Evolutionary conservation across 164 flowering plant genomes (phyloP).

Genomic region (Berberis thunbergii): DNA sequence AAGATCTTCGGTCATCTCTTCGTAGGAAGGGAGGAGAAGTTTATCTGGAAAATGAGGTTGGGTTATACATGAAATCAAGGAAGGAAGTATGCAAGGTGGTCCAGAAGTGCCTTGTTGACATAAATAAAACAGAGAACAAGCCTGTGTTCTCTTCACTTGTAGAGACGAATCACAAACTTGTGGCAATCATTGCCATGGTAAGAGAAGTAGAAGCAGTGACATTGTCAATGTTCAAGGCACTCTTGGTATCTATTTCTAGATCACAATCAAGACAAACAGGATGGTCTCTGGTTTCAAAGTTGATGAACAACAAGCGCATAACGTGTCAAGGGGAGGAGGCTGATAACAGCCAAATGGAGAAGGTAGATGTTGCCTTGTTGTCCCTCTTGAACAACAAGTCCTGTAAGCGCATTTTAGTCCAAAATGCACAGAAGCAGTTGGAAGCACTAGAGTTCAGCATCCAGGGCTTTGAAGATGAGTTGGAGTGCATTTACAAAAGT

Average conservation of each 20-base stretch:
- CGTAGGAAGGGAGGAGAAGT: conserved; percentile 4
- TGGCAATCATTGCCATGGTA: not conserved
- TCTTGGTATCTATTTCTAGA: too few relatives aligned
- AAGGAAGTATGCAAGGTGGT: conserved; percentile 7
- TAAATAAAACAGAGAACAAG: conserved; percentile 1
- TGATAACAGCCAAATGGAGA: not conserved
- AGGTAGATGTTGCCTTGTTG: not conserved
- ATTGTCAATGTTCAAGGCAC: not conserved
- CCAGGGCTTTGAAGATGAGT: conserved; percentile 9
- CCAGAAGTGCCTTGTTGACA: conserved; percentile 6
- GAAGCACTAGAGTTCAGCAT: conserved; percentile 13
- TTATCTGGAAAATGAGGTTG: not conserved
- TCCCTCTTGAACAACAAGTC: not conserved
- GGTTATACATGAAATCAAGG: conserved; percentile 3
- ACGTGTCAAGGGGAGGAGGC: conserved; percentile 3
- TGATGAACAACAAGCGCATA: conserved; percentile 14
- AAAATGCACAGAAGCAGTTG: conserved; percentile 6
- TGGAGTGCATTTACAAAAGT: conserved; percentile 10
- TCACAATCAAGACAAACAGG: conserved; percentile 1
- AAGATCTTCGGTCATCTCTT: conserved; percentile 6
- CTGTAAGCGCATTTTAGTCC: not conserved
- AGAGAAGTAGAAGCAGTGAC: conserved; percentile 9
- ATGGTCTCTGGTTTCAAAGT: conserved; percentile 28
- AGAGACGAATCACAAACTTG: not conserved
- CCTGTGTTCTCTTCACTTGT: not conserved